Evolutionary conservation across 805 yeast genomes (phyloP).

Genomic region (Barnettozyma pratensis): DNA sequence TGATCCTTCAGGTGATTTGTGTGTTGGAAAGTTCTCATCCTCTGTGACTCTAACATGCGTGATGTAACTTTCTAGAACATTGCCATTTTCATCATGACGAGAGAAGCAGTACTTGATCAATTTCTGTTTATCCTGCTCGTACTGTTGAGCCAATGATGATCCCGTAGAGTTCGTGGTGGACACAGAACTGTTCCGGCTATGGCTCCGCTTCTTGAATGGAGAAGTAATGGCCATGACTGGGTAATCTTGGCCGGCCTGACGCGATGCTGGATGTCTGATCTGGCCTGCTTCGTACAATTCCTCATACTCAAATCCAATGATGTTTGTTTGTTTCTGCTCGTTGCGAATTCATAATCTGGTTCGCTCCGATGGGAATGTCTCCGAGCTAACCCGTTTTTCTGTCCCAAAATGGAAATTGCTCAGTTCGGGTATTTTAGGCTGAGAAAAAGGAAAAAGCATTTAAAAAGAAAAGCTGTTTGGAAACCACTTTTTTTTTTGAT

Average conservation of each 20-base stretch:
- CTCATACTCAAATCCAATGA: too few species aligned
- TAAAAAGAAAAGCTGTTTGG: too few species aligned
- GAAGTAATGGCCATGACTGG: slow-evolving; percentile 27
- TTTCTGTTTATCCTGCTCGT: slow-evolving; percentile 47
- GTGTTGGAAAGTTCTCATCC: slow-evolving; percentile 62
- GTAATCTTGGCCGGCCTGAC: neutral
- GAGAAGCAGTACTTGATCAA: slow-evolving; percentile 47
- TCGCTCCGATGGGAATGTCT: too few species aligned
- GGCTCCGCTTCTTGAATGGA: slow-evolving; percentile 28
- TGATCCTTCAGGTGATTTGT: slow-evolving; percentile 59
- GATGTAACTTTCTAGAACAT: slow-evolving; percentile 52
- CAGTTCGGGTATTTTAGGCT: neutral
- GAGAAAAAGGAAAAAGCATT: too few species aligned
- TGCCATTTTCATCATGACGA: slow-evolving; percentile 37
- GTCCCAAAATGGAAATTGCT: neutral
- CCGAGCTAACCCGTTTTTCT: too few species aligned
- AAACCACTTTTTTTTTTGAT: neutral
- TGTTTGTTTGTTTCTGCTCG: neutral
- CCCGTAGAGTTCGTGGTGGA: slow-evolving; percentile 22
- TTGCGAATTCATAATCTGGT: neutral
- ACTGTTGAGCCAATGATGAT: slow-evolving; percentile 45
- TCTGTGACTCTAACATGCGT: slow-evolving; percentile 76
- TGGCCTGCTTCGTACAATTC: too few species aligned
- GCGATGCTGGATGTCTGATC: too few species aligned
- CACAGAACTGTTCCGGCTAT: slow-evolving; percentile 18